Conservation (phyloP, 2,329 filamentous ascomycete species). For the Botrytis deweyae region DNA sequence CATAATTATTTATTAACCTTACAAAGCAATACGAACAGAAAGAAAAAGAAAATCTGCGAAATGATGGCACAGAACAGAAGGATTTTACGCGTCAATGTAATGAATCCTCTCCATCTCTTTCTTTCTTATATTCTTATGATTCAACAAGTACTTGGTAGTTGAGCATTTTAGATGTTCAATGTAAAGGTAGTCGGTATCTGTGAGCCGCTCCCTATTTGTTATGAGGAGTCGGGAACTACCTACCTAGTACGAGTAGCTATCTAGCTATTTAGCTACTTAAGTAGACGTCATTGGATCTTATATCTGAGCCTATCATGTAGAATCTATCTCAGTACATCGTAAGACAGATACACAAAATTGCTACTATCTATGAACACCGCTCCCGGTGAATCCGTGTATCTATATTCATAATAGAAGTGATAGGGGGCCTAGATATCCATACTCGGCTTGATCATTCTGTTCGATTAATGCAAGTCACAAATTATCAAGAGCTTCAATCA, state of each 20-base stretch:
- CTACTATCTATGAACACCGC: not conserved
- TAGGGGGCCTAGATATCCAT: not conserved
- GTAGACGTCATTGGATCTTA: not conserved
- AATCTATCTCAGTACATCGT: not conserved
- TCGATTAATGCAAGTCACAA: not conserved
- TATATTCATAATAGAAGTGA: not conserved
- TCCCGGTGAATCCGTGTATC: not conserved
- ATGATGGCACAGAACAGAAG: not conserved
- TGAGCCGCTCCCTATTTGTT: too few relatives aligned
- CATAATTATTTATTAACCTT: not conserved
- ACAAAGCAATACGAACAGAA: conserved; percentile 16
- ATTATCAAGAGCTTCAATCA: not conserved
- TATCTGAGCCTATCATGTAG: not conserved
- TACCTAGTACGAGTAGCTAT: not conserved
- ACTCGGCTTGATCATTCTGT: not conserved
- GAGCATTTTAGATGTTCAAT: not conserved
- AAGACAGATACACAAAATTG: not conserved
- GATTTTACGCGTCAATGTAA: not conserved
- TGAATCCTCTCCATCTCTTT: not conserved
- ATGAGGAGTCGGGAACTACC: not conserved
- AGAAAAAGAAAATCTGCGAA: not conserved
- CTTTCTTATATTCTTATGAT: not conserved
- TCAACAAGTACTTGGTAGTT: not conserved
- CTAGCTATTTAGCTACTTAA: not conserved
- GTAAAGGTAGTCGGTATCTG: not conserved